A percentile compares a stretch with the other conserved stretches of the same genome.
Conservation (phyloP, 108 stramenopile species). For the Cyclotella atomus region DNA sequence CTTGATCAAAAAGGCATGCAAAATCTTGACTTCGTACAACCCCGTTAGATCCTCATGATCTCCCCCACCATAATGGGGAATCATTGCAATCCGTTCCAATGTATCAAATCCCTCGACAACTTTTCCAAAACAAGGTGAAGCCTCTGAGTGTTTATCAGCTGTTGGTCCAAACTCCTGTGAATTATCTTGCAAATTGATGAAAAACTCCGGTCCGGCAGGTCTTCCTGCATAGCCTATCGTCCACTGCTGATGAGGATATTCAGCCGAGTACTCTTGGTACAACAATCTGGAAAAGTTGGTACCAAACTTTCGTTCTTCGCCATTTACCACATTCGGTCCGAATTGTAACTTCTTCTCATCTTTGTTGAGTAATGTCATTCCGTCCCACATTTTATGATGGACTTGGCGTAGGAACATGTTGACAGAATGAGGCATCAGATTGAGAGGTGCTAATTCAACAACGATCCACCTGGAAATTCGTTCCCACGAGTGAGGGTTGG, state of each 20-base stretch:
- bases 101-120: slow-evolving; percentile 59
- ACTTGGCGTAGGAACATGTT: slow-evolving; percentile 88
- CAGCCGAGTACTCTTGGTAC: slow-evolving; percentile 80
- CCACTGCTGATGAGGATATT: slow-evolving; percentile 74
- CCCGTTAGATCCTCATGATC: not conserved
- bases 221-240: slow-evolving; percentile 87
- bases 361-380: slow-evolving; percentile 32
- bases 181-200: slow-evolving; percentile 90
- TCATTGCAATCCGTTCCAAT: slow-evolving; percentile 14
- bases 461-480: slow-evolving; percentile 34
- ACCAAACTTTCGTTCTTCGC: slow-evolving; percentile 43
- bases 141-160: slow-evolving; percentile 80
- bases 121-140: slow-evolving; percentile 89
- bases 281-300: slow-evolving; percentile 52
- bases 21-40: slow-evolving; percentile 14
- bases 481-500: slow-evolving; percentile 27
- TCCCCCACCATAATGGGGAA: slow-evolving; percentile 3
- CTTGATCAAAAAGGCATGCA: not conserved
- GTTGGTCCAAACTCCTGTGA: slow-evolving; percentile 84
- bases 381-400: slow-evolving; percentile 79
- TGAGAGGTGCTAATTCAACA: slow-evolving; percentile 74
- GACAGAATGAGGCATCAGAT: slow-evolving; percentile 81
- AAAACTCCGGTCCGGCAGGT: slow-evolving; percentile 93
- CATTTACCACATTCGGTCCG: not conserved
- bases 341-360: slow-evolving; percentile 22